Base-by-base conservation (phyloP, 108 stramenopile genomes). In the Conticribra weissflogii region DNA sequence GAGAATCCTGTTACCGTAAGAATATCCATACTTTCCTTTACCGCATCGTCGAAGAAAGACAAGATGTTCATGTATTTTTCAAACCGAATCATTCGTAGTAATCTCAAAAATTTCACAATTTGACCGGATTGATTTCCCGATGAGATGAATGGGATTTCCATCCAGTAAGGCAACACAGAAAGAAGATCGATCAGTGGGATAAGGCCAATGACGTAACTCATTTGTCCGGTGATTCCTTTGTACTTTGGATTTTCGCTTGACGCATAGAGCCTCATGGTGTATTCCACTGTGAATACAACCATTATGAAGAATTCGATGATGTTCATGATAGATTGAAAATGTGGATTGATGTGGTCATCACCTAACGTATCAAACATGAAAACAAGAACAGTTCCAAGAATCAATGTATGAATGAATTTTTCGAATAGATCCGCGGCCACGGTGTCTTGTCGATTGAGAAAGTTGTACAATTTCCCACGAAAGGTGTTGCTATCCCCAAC, bases 21-120 rank as follows among this genome's bases (percentile, higher is more conserved):
- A n/a, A 96, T 84, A 59, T 94, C 94, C 22, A 64, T 45, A 53
- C 94, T 93, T 14, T 84, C 75, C 0, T 78, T 58, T 27, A 95
- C 46, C 7, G 88, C 82, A 68, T 93, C 90, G 33, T 91, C 88
- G 59, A 92, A 94, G 21, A 79, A 84, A n/a, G 78, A 74, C 76
- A 96, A 93, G 22, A 90, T 92, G 66, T 84, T 65, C 18, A 83
- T 89, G 70, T 92, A 94, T 63, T 87, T 85, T 70, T 95, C 93
- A 55, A 92, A 89, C 21, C 86, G 86, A 45, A 96, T 78, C 24
- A 96, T 73, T 49, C 90, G 86, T 46, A 94, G 54, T 25, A 96
- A 53, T 8, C 87, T 74, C 9, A 92, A 88, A 49, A 69, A 76
- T 85, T 34, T 45, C 30, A 76, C 58, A 14, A 27, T 58, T 17